These are phyloP conservation scores for Apiospora kogelbergensis DNA, from an alignment of 2,329 filamentous ascomycete species.

Conservation along the genomic window DNA sequence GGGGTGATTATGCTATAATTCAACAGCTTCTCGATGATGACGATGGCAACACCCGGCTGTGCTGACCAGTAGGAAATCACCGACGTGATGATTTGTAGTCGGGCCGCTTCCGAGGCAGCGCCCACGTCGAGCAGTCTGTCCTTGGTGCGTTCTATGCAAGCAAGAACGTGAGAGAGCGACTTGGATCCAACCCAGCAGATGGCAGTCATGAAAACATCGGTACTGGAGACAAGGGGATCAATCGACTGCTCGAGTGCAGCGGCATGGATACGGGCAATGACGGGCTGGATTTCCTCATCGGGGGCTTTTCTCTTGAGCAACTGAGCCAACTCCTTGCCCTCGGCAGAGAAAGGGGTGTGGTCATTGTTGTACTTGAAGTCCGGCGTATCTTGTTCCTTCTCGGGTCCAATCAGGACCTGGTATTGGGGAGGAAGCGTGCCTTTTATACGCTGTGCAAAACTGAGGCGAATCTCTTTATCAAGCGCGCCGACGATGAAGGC, in stretches of 20 bases:
- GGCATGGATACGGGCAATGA: conserved; percentile 80
- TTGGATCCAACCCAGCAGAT: conserved; percentile 95
- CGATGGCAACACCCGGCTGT: conserved; percentile 87
- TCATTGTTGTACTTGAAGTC: conserved; percentile 87
- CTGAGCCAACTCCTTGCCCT: conserved; percentile 79
- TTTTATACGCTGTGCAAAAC: conserved; percentile 94
- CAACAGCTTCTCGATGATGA: conserved; percentile 92
- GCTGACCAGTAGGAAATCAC: conserved; percentile 93
- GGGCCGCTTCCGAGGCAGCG: conserved; percentile 69
- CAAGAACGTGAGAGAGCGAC: conserved; percentile 91
- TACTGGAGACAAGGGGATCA: conserved; percentile 82
- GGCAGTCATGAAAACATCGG: conserved; percentile 89
- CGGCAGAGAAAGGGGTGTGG: conserved; percentile 74
- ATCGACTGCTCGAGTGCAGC: conserved; percentile 69
- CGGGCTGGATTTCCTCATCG: conserved; percentile 81
- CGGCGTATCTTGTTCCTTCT: conserved; percentile 93
- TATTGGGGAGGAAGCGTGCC: conserved; percentile 87
- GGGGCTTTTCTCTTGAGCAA: conserved; percentile 82
- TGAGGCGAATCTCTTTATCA: conserved; percentile 95
- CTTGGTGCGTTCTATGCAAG: conserved; percentile 93
- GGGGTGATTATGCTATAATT: conserved; percentile 96
- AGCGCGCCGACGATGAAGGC: conserved; percentile 88
- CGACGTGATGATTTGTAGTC: conserved; percentile 84
- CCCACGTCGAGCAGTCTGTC: conserved; percentile 81
- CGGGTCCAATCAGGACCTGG: conserved; percentile 74